Evolutionary conservation across 2,329 filamentous ascomycete species (phyloP), one percentile per base, ranked within the genome.

Genomic region (Claviceps sorghi): DNA sequence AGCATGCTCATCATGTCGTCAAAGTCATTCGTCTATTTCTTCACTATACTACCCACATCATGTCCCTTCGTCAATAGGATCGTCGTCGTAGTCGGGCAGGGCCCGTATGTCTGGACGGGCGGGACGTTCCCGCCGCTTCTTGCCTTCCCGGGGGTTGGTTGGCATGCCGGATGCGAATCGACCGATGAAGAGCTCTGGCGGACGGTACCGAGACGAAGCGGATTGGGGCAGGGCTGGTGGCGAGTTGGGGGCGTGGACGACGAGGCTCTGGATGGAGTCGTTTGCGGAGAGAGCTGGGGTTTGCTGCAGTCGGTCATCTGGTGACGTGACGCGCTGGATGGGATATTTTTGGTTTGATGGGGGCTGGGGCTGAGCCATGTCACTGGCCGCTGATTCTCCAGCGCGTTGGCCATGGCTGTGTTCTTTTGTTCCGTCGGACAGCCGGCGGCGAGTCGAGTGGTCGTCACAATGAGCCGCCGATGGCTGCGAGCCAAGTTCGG

Each of bases 41-140:
- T 3, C 36, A n/a, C 5, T n/a, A 7, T n/a, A n/a, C 42, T 29
- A 44, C 29, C 17, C 42, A 26, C n/a, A 36, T 44, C 19, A 43
- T 22, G 19, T 22, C 4, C 9, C 50, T 15, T 55, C 47, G 17
- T 67, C 65, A 49, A 68, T 67, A 45, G 65, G 64, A 53, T 68
- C 65, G 19, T 56, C 62, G 15, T 64, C 55, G 50, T 64, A 60
- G 52, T 64, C 57, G 15, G 65, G 65, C 56, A 67, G 57, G 19
- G 61, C 52, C 49, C 65, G 60, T 52, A 68, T 64, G 51, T 67
- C 61, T 19, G 64, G 65, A 48, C 65, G 59, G 32, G 56, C 58
- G 26, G 55, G 57, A n/a, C 53, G 53, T n/a, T 58, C 56, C 53
- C 60, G 58, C 40, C 49, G 43, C 32, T 26, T 36, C 40, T 48